phyloP scores from a whole-genome alignment of 148 eudicot genomes.

The Polygonum maritimum region DNA sequence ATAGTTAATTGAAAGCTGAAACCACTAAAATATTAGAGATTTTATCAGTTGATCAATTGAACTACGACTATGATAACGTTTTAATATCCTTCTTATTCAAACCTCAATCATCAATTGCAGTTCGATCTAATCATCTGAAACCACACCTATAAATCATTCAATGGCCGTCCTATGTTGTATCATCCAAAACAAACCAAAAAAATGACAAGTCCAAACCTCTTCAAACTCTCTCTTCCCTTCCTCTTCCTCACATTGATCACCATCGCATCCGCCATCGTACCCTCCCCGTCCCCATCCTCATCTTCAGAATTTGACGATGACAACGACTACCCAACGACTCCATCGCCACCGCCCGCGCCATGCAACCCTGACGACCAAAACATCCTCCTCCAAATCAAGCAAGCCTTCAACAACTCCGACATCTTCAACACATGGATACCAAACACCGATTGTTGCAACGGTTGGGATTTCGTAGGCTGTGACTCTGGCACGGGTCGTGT shows the following conservation, averaged over 20 bases:
- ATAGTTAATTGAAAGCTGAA: background rate
- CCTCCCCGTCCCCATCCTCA: background rate
- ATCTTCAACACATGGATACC: conserved; percentile 1
- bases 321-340: background rate
- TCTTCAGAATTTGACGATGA: background rate
- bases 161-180: too few species aligned
- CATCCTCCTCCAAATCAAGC: background rate
- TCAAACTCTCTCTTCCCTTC: background rate
- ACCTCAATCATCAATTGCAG: too few species aligned
- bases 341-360: background rate
- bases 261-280: background rate
- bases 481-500: background rate
- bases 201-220: background rate
- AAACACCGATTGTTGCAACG: background rate
- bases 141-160: too few species aligned
- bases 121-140: too few species aligned
- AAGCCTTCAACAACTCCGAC: conserved; percentile 3
- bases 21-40: background rate
- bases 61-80: too few species aligned
- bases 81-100: too few species aligned
- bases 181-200: background rate
- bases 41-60: too few species aligned
- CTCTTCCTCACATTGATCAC: background rate
- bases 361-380: background rate
- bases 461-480: background rate